Evolutionary conservation across 352 stramenopile genomes (phyloP).

Genomic region (Globisporangium heterothallicum): DNA sequence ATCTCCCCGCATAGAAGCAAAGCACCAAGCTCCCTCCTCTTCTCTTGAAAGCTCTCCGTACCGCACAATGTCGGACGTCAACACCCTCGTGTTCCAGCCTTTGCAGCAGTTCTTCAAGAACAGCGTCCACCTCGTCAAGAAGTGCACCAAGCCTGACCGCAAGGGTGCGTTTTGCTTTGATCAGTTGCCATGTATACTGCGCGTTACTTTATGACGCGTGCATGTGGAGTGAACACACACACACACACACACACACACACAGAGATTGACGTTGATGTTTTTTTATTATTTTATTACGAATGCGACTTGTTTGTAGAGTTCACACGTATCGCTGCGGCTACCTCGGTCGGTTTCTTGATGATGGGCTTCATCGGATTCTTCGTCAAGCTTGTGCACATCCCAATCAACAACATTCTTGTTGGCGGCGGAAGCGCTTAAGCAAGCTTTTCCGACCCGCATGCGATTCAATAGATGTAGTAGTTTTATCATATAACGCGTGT

Average conservation of each 20-base stretch:
- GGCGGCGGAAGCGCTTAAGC: conserved; percentile 76
- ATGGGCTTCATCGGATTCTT: conserved; percentile 99
- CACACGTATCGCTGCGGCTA: conserved; percentile 91
- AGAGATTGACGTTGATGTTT: not conserved
- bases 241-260: too few species aligned
- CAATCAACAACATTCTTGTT: conserved; percentile 99
- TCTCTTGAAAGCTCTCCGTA: not conserved
- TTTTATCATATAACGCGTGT: not conserved
- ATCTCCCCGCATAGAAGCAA: conserved; percentile 11
- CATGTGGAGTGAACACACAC: too few species aligned
- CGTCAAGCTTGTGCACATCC: conserved; percentile 99
- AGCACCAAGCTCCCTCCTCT: not conserved
- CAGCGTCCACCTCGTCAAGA: conserved; percentile 97
- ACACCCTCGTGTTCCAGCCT: conserved; percentile 92
- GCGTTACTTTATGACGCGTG: not conserved
- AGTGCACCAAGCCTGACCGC: conserved; percentile 98
- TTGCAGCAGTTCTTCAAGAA: conserved; percentile 97
- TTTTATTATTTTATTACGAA: not conserved
- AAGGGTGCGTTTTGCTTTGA: conserved; percentile 76
- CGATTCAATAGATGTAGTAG: conserved; percentile 1
- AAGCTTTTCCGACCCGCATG: not conserved
- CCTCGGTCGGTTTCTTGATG: conserved; percentile 96
- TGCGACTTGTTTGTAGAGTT: conserved; percentile 89
- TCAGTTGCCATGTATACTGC: not conserved
- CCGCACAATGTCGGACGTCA: conserved; percentile 81